phyloP scores from a whole-genome alignment of 805 yeast genomes.

The Pichia insulana region DNA sequence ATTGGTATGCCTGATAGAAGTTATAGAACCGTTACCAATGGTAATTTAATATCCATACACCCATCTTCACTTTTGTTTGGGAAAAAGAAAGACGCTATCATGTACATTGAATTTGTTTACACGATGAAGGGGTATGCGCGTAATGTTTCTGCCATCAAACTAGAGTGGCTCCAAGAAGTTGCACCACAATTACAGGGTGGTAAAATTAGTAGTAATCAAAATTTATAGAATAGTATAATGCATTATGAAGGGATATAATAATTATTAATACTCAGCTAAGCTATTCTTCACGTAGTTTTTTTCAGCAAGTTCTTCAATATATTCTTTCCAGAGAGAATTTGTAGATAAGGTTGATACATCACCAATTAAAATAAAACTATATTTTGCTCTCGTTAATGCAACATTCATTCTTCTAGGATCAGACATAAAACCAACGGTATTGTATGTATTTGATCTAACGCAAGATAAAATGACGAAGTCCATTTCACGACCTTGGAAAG shows the following conservation, averaged over 20 bases:
- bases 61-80: slow-evolving; percentile 89
- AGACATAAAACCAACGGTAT: slow-evolving; percentile 52
- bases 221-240: not conserved
- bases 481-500: slow-evolving; percentile 88
- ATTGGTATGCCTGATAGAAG: slow-evolving; percentile 93
- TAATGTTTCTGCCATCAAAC: slow-evolving; percentile 70
- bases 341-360: slow-evolving; percentile 44
- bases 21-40: slow-evolving; percentile 74
- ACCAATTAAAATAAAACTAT: slow-evolving; percentile 57
- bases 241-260: not conserved
- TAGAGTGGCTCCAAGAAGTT: slow-evolving; percentile 78
- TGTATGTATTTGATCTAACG: slow-evolving; percentile 56
- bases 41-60: slow-evolving; percentile 80
- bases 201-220: slow-evolving; percentile 14
- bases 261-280: slow-evolving; percentile 9
- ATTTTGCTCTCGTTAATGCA: slow-evolving; percentile 62
- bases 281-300: slow-evolving; percentile 15
- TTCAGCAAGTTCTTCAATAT: slow-evolving; percentile 33
- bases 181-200: slow-evolving; percentile 58
- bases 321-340: slow-evolving; percentile 42
- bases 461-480: slow-evolving; percentile 71
- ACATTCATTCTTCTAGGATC: slow-evolving; percentile 61
- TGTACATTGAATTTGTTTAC: slow-evolving; percentile 91
- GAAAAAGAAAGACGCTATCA: slow-evolving; percentile 68
- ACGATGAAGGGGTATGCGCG: slow-evolving; percentile 92